These are phyloP conservation scores for Punica granatum DNA, from an alignment of 345 rosid species.

Conservation along the genomic window DNA sequence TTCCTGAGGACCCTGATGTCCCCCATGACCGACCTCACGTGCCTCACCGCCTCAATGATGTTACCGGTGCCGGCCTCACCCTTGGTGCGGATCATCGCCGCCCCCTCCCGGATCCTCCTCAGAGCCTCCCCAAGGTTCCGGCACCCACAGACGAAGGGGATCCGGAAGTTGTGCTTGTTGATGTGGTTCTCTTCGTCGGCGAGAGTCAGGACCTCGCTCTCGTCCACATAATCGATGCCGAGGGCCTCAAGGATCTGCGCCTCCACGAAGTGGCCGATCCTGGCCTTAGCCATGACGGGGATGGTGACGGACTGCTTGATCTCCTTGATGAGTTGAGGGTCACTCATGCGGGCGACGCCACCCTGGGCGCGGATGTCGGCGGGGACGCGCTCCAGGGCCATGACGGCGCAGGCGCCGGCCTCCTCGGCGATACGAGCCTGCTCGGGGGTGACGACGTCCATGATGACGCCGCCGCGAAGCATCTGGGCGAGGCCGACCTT, in stretches of 20 bases:
- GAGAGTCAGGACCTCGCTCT: conserved; percentile 62
- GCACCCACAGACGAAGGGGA: conserved; percentile 84
- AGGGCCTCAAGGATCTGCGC: conserved; percentile 77
- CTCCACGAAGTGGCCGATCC: conserved; percentile 75
- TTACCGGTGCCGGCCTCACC: conserved; percentile 90
- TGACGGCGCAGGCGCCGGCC: conserved; percentile 76
- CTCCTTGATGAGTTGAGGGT: conserved; percentile 63
- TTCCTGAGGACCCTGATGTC: conserved; percentile 46
- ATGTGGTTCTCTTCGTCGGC: conserved; percentile 85
- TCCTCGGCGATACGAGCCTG: conserved; percentile 79
- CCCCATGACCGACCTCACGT: conserved; percentile 74
- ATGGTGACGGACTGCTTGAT: conserved; percentile 62
- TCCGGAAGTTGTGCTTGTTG: conserved; percentile 71
- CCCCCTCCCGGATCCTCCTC: conserved; percentile 67
- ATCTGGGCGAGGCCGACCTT: conserved; percentile 83
- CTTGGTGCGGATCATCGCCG: conserved; percentile 82
- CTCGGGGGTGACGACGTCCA: conserved; percentile 78
- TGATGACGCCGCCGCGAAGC: conserved; percentile 81
- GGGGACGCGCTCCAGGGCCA: conserved; percentile 74
- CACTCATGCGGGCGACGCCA: conserved; percentile 74
- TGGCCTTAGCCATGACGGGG: conserved; percentile 77
- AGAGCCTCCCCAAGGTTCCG: conserved; percentile 77
- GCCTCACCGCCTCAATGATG: conserved; percentile 69
- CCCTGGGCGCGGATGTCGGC: conserved; percentile 72
- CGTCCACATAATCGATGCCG: conserved; percentile 76